Base-by-base conservation (phyloP, 805 yeast genomes). In the Komagataella pastoris region DNA sequence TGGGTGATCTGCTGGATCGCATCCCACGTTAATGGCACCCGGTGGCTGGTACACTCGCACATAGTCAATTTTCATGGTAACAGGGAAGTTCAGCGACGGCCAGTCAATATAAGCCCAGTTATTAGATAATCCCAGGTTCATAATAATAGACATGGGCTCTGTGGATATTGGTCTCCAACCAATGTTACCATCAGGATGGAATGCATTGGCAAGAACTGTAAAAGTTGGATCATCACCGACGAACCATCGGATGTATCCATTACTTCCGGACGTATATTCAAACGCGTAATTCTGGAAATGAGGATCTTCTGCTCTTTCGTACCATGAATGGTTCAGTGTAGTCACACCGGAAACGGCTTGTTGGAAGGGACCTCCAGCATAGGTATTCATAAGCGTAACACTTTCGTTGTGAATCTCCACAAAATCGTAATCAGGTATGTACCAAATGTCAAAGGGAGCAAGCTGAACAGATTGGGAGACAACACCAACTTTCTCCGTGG, bases 371-470 rank as follows among this genome's bases (percentile, higher is more conserved):
- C 97, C 97, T 54, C 98, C 99, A 30, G 87, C 74, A 67, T 88
- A 90, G 1, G 88, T 74, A 65, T 90, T 91, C 90, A 89, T 86
- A 12, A 82, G 64, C 1, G 97, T 85, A 47, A 84, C 70, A 0
- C 85, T 69, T 21, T 58, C 57, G 68, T 91, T 88, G 66, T 85
- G 71, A 55, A 91, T 71, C 62, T 82, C 90, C 51, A 89, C 65
- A 61, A 76, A 90, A 57, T 81, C 78, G 66, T 89, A 89, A 67
- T 91, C 95, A 4, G 97, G 96, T 62, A 77, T 75, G 64, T 87
- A 91, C 97, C 97, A 91, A 56, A 89, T 83, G 67, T 91, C 98
- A 63, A 80, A 80, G 7, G 98, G 98, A 17, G 97, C 98, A 55
- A 88, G 70, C 72, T 91, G 98, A 62, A 84, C 67, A 3, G 97